These are phyloP conservation scores for Trypanosoma scelopori DNA, from an alignment of 208 protist genomes.

Conservation along the genomic window DNA sequence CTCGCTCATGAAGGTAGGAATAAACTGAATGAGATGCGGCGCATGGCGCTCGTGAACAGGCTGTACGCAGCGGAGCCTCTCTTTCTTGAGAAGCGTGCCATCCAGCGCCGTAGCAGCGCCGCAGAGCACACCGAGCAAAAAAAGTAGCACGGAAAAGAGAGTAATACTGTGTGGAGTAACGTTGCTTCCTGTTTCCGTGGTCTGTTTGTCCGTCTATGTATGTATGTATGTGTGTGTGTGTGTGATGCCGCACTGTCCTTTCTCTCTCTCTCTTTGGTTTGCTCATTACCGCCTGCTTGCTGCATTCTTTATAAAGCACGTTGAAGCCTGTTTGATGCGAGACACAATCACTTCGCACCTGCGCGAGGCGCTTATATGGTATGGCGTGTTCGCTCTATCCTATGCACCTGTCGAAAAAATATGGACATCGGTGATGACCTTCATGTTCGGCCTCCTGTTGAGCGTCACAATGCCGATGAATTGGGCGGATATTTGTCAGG, in stretches of 20 bases:
- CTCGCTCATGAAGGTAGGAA: conserved; percentile 44
- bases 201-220: conserved; percentile 15
- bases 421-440: not conserved
- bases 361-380: conserved; percentile 15
- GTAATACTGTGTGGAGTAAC: not conserved
- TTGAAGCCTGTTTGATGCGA: not conserved
- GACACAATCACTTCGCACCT: not conserved
- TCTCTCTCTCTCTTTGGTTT: no score
- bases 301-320: not conserved
- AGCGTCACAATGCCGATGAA: conserved; percentile 17
- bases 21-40: conserved; percentile 78
- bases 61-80: conserved; percentile 70
- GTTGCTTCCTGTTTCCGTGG: not conserved
- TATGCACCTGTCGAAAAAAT: conserved; percentile 6
- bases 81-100: conserved; percentile 52
- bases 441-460: conserved; percentile 11
- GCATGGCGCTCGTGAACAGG: conserved; percentile 85
- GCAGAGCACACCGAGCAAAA: not conserved
- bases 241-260: not conserved
- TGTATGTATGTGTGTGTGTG: conserved; percentile 7
- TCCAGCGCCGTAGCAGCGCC: conserved; percentile 7
- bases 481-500: conserved; percentile 10
- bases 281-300: not conserved
- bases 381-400: conserved; percentile 14
- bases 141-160: not conserved